Evolutionary conservation across 495 filamentous ascomycete genomes (phyloP).

Genomic region (Hypoxylon perforatum): DNA sequence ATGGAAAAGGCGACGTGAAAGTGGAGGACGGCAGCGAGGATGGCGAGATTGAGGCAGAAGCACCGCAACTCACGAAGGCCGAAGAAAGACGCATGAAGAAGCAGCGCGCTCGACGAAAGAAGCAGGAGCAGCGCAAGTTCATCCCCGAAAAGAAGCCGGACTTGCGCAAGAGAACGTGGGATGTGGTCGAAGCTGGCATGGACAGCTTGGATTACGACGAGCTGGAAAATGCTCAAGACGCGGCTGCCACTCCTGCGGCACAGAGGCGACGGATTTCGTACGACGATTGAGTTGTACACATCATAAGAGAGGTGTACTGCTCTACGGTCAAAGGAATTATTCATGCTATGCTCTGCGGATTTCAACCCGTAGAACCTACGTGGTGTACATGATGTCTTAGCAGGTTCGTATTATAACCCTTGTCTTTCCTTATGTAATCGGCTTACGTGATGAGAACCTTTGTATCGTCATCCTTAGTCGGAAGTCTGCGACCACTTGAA

Average conservation of each 20-base stretch:
- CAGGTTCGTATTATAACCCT: conserved; percentile 38
- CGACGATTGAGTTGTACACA: conserved; percentile 53
- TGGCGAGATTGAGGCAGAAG: conserved; percentile 44
- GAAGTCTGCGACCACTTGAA: conserved; percentile 51
- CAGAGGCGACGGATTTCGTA: conserved; percentile 62
- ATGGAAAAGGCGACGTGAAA: conserved; percentile 35
- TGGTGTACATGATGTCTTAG: background rate
- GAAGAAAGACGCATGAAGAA: conserved; percentile 44
- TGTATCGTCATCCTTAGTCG: conserved; percentile 78
- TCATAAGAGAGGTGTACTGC: background rate
- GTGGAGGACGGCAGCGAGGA: conserved; percentile 43
- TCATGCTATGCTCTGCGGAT: background rate
- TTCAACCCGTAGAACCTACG: background rate
- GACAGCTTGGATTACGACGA: conserved; percentile 65
- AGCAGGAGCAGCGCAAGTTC: conserved; percentile 52
- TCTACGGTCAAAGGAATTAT: background rate
- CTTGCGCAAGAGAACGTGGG: conserved; percentile 68
- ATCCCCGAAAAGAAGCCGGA: conserved; percentile 61
- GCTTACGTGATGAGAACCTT: conserved; percentile 67
- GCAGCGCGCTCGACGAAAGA: conserved; percentile 44
- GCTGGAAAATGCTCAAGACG: conserved; percentile 36
- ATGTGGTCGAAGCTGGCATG: conserved; percentile 63
- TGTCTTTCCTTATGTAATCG: conserved; percentile 8
- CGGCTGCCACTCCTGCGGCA: conserved; percentile 35
- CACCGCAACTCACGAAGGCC: conserved; percentile 42